These are phyloP conservation scores for Mrakia blollopis DNA, from an alignment of 768 basidiomycete species.

Conservation along the genomic window DNA sequence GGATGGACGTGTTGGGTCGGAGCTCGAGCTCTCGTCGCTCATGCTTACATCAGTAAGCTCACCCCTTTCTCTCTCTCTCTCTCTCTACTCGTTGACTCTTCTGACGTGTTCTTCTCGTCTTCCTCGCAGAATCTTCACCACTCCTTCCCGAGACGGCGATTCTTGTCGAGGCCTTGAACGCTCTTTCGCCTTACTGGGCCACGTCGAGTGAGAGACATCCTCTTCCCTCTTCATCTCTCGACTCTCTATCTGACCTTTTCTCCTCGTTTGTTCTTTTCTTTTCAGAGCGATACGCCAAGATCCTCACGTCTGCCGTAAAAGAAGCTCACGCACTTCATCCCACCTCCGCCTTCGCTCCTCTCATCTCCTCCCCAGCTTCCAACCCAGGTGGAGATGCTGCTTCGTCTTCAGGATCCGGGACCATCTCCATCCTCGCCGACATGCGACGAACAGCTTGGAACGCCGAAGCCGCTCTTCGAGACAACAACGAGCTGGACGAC, in stretches of 20 bases:
- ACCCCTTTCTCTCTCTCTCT: too few species aligned
- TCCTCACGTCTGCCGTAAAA: constrained; percentile 14
- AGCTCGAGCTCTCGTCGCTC: constrained; percentile 18
- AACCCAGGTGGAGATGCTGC: not conserved
- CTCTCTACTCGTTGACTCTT: not conserved
- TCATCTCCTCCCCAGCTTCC: not conserved
- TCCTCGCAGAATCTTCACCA: not conserved
- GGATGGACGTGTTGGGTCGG: constrained; percentile 26
- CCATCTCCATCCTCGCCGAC: constrained; percentile 18
- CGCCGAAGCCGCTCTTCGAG: constrained; percentile 21
- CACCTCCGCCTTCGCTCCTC: not conserved
- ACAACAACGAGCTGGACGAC: constrained; percentile 21
- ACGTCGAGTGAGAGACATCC: constrained; percentile 10
- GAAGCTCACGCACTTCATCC: constrained; percentile 14
- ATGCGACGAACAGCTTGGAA: constrained; percentile 29
- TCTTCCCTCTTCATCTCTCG: not conserved
- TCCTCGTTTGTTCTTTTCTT: too few species aligned
- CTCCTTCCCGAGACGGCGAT: constrained; percentile 23
- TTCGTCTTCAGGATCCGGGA: not conserved
- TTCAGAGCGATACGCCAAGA: constrained; percentile 28
- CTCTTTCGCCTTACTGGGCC: constrained; percentile 18
- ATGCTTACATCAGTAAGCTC: constrained; percentile 10
- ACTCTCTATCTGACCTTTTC: not conserved
- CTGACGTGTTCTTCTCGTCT: not conserved
- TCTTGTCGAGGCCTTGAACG: constrained; percentile 19